Evolutionary conservation across 495 filamentous ascomycete genomes (phyloP).

Genomic region (Aspergillus wentii): DNA sequence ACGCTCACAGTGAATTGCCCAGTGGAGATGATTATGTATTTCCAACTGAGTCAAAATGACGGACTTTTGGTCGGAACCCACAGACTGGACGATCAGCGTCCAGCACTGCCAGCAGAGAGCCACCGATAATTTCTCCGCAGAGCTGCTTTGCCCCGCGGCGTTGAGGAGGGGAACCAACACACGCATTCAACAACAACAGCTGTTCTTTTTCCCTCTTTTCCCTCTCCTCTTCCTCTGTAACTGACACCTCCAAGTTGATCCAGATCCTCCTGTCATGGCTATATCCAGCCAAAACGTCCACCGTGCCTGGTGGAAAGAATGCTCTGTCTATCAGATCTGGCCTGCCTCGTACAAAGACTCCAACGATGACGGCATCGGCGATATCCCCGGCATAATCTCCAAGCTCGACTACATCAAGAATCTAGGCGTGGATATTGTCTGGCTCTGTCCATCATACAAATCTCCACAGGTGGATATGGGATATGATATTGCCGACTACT

Average conservation of each 20-base stretch:
- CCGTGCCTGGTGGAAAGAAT: constrained; percentile 52
- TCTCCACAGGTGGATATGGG: constrained; percentile 59
- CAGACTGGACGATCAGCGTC: too few species aligned
- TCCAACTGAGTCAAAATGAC: background rate
- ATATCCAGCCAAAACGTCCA: constrained; percentile 28
- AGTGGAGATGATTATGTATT: too few species aligned
- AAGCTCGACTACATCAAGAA: constrained; percentile 60
- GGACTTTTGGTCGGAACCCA: background rate
- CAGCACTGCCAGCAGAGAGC: too few species aligned
- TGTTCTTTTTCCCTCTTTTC: background rate
- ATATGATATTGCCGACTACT: constrained; percentile 68
- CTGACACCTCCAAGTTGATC: too few species aligned
- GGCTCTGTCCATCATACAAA: constrained; percentile 65
- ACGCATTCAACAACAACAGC: background rate
- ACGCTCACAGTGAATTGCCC: too few species aligned
- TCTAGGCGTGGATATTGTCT: constrained; percentile 62
- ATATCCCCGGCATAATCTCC: constrained; percentile 61
- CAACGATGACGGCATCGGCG: constrained; percentile 63
- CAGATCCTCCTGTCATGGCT: constrained; percentile 16
- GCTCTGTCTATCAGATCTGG: constrained; percentile 65
- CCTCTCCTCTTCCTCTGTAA: background rate
- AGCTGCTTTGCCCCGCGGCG: constrained; percentile 5
- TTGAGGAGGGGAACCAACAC: background rate
- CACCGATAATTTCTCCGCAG: constrained; percentile 19
- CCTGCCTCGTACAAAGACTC: constrained; percentile 63